Percentiles rank a stretch among this genome's conserved stretches.
phyloP scores from a whole-genome alignment of 2,329 filamentous ascomycete species.

The Fusarium cicatricum region DNA sequence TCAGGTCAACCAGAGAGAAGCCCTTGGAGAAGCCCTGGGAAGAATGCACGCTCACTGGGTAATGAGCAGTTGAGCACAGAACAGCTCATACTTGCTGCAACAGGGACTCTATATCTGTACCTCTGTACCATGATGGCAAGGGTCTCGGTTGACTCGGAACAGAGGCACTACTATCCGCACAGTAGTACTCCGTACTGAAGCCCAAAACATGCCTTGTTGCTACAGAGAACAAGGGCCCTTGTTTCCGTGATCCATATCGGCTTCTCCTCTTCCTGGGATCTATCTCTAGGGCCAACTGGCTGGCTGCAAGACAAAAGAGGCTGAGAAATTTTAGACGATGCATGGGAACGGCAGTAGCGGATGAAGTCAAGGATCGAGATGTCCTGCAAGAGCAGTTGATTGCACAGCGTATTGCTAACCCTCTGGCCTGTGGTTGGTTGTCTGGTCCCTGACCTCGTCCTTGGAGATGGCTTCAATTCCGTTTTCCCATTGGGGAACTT shows the following conservation, averaged over 20 bases:
- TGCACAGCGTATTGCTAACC: not conserved
- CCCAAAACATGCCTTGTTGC: slow-evolving; percentile 1
- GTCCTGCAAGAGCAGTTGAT: not conserved
- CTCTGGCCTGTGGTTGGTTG: not conserved
- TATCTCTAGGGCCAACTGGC: not conserved
- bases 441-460: too few relatives aligned
- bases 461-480: slow-evolving; percentile 9
- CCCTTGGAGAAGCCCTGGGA: too few relatives aligned
- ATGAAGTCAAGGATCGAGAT: not conserved
- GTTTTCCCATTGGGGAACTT: not conserved
- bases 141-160: slow-evolving; percentile 6
- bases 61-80: too few relatives aligned
- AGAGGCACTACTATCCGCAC: not conserved
- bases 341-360: not conserved
- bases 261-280: too few relatives aligned
- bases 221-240: slow-evolving; percentile 11
- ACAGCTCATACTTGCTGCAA: too few relatives aligned
- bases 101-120: not conserved
- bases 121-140: slow-evolving; percentile 19
- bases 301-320: too few relatives aligned
- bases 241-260: slow-evolving; percentile 12
- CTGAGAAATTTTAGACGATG: slow-evolving; percentile 2
- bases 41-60: too few relatives aligned
- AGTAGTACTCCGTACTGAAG: too few relatives aligned
- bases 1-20: slow-evolving; percentile 6